Percentiles rank a stretch among this genome's conserved stretches.
phyloP scores from a whole-genome alignment of 495 filamentous ascomycete species.

The Aspergillus sclerotiicarbonarius region DNA sequence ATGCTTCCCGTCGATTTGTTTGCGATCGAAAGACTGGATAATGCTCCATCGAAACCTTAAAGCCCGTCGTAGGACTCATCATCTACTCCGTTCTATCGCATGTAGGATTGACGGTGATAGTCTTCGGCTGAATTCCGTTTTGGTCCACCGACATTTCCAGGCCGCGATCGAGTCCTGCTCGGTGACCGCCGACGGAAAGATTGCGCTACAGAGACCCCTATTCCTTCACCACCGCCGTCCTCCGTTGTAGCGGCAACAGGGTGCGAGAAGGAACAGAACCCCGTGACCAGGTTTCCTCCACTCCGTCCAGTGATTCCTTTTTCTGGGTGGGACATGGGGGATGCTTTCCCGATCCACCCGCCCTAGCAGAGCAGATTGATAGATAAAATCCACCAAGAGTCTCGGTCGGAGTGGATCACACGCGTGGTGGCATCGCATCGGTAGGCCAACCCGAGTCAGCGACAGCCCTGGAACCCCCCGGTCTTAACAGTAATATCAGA shows the following conservation, averaged over 20 bases:
- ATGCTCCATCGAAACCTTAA: background rate
- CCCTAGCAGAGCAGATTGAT: conserved; percentile 19
- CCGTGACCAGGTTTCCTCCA: background rate
- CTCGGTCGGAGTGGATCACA: conserved; percentile 9
- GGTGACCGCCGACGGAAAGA: conserved; percentile 2
- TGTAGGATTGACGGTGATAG: background rate
- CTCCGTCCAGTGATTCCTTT: background rate
- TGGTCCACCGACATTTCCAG: conserved; percentile 5
- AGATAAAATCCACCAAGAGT: conserved; percentile 12
- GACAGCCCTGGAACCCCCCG: background rate
- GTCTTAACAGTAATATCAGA: conserved; percentile 4
- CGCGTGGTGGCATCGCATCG: conserved; percentile 4
- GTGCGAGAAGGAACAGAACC: background rate
- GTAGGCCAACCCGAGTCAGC: conserved; percentile 7
- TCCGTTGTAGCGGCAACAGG: background rate
- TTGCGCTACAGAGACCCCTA: conserved; percentile 1
- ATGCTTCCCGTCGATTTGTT: background rate
- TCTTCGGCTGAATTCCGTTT: background rate
- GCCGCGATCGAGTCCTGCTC: conserved; percentile 3
- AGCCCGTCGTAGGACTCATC: background rate
- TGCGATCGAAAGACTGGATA: background rate
- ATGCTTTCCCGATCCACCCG: conserved; percentile 12
- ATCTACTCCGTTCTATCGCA: background rate
- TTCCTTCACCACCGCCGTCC: background rate
- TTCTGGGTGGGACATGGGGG: conserved; percentile 9